Evolutionary conservation across 1,139 yeast genomes (phyloP).

Genomic region (Yamadazyma pseudoaaseri): DNA sequence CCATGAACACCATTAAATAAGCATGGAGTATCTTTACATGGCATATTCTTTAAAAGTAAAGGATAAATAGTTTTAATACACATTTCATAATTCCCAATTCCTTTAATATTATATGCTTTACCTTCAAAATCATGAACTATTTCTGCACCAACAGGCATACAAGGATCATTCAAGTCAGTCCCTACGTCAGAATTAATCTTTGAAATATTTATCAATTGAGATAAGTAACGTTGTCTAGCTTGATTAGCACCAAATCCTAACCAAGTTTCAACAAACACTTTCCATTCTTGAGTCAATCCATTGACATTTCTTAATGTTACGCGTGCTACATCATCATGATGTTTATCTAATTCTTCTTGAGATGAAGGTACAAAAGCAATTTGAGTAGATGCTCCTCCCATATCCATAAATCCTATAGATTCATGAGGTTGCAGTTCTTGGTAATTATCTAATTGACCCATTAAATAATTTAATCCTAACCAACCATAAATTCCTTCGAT

Average conservation of each 20-base stretch:
- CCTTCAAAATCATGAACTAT: constrained; percentile 40
- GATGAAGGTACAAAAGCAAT: constrained; percentile 73
- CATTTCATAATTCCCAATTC: constrained; percentile 67
- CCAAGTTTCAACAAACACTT: constrained; percentile 80
- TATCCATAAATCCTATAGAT: constrained; percentile 83
- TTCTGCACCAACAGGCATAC: constrained; percentile 64
- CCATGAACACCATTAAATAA: constrained; percentile 80
- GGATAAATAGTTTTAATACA: constrained; percentile 73
- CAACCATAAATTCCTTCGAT: constrained; percentile 82
- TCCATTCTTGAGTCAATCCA: constrained; percentile 65
- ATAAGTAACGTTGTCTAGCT: constrained; percentile 64
- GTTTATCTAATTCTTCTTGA: constrained; percentile 49
- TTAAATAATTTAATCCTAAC: constrained; percentile 69
- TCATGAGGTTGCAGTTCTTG: constrained; percentile 36
- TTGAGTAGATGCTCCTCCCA: constrained; percentile 90
- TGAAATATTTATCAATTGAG: constrained; percentile 41
- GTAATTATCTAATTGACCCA: constrained; percentile 53
- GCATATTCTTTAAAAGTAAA: constrained; percentile 63
- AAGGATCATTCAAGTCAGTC: constrained; percentile 57
- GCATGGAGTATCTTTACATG: constrained; percentile 73
- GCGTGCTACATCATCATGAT: constrained; percentile 60
- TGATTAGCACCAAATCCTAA: constrained; percentile 83
- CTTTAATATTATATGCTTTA: constrained; percentile 48
- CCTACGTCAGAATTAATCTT: constrained; percentile 11
- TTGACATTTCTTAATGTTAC: constrained; percentile 56